phyloP scores from a whole-genome alignment of 345 rosid genomes.

The Brassica juncea region DNA sequence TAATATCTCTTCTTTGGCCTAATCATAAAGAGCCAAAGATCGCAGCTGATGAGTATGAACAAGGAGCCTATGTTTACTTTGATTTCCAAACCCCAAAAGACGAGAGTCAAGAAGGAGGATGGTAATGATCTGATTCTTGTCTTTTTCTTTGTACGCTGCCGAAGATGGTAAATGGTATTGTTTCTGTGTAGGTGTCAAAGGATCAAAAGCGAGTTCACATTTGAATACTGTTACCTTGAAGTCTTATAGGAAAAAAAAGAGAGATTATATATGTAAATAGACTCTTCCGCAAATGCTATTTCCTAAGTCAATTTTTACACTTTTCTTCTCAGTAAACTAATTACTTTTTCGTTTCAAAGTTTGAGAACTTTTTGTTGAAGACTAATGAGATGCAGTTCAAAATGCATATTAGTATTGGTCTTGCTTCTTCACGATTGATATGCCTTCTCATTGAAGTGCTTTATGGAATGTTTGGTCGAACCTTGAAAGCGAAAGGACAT shows the following conservation, averaged over 20 bases:
- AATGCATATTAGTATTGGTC: not conserved
- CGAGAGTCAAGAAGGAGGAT: slow-evolving; percentile 87
- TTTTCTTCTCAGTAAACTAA: slow-evolving; percentile 15
- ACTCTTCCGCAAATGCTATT: slow-evolving; percentile 17
- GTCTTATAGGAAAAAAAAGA: slow-evolving; percentile 44
- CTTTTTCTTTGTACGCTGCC: not conserved
- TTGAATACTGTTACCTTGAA: slow-evolving; percentile 86
- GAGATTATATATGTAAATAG: slow-evolving; percentile 3
- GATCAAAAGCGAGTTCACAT: slow-evolving; percentile 90
- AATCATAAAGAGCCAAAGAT: slow-evolving; percentile 85
- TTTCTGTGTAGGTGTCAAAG: slow-evolving; percentile 79
- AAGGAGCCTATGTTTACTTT: slow-evolving; percentile 94
- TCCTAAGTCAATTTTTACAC: slow-evolving; percentile 3
- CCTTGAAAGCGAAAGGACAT: not conserved
- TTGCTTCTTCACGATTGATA: not conserved
- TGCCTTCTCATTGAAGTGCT: not conserved
- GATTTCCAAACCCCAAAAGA: slow-evolving; percentile 89
- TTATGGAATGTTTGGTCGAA: not conserved
- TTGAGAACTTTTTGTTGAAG: not conserved
- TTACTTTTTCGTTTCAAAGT: slow-evolving; percentile 14
- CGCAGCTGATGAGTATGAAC: slow-evolving; percentile 93
- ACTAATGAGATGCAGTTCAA: not conserved
- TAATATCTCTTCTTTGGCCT: slow-evolving; percentile 22
- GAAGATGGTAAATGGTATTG: slow-evolving; percentile 34
- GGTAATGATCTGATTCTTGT: slow-evolving; percentile 34